Conservation (phyloP, 176 grass and related monocot species). For the Tuctoria greenei region DNA sequence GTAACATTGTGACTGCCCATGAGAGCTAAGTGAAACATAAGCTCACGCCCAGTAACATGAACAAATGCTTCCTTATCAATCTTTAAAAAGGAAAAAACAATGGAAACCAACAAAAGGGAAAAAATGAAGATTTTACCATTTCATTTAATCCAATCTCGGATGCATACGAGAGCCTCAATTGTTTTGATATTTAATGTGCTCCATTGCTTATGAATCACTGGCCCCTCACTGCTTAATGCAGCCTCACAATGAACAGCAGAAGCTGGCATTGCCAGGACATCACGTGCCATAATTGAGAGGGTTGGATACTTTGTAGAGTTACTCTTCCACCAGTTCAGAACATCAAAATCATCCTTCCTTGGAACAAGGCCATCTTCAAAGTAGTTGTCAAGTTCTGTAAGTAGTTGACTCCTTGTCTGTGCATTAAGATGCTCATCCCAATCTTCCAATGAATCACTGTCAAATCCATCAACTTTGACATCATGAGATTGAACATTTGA, state of each 20-base stretch:
- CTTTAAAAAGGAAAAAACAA: not conserved
- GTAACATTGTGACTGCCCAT: not conserved
- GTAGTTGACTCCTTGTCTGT: constrained; percentile 30
- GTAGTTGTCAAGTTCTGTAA: constrained; percentile 41
- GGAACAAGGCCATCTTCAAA: constrained; percentile 45
- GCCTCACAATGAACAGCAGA: constrained; percentile 36
- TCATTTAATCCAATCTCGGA: constrained; percentile 47
- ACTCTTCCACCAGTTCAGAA: constrained; percentile 54
- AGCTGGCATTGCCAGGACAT: constrained; percentile 47
- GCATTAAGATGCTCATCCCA: constrained; percentile 42
- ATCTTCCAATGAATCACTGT: constrained; percentile 43
- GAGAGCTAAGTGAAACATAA: not conserved
- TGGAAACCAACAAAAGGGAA: not conserved
- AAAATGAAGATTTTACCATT: constrained; percentile 1
- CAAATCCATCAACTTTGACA: constrained; percentile 30
- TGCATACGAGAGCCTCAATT: constrained; percentile 47
- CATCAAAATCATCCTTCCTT: constrained; percentile 45
- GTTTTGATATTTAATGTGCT: constrained; percentile 48
- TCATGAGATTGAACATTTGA: constrained; percentile 1
- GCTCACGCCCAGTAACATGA: not conserved
- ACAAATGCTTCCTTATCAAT: not conserved
- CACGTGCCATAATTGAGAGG: constrained; percentile 38
- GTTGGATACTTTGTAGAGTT: constrained; percentile 47
- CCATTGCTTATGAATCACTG: constrained; percentile 37
- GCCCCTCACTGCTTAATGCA: constrained; percentile 25